Evolutionary conservation across 2,329 filamentous ascomycete genomes (phyloP).

Genomic region (Claviceps sp.): DNA sequence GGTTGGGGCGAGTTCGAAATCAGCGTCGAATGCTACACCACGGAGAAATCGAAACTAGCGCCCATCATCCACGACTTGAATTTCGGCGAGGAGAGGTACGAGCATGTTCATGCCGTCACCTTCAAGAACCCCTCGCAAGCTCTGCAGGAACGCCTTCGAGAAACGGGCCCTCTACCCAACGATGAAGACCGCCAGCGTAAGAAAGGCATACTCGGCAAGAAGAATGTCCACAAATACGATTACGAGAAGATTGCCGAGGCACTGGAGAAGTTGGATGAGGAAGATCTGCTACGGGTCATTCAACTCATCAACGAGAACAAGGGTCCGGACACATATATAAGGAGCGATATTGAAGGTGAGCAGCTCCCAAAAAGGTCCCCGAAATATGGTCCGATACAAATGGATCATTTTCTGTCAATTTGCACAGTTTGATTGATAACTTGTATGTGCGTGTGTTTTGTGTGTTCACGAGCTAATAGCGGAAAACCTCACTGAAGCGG

Average conservation of each 20-base stretch:
- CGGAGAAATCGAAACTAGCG: constrained; percentile 74
- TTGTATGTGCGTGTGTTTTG: constrained; percentile 9
- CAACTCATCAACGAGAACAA: constrained; percentile 99
- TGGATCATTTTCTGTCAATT: not conserved
- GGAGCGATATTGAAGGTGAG: constrained; percentile 92
- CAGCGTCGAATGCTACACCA: constrained; percentile 66
- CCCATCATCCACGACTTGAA: constrained; percentile 77
- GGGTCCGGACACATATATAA: constrained; percentile 82
- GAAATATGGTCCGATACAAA: not conserved
- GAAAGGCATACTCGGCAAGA: constrained; percentile 54
- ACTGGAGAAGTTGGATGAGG: constrained; percentile 77
- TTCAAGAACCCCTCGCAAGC: constrained; percentile 90
- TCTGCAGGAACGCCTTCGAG: constrained; percentile 65
- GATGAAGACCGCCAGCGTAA: constrained; percentile 52
- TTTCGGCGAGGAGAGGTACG: constrained; percentile 71
- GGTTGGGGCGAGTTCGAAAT: constrained; percentile 99
- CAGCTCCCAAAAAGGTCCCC: constrained; percentile 11
- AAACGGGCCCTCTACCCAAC: constrained; percentile 74
- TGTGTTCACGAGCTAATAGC: constrained; percentile 19
- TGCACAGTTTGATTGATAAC: constrained; percentile 15
- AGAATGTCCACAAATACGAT: constrained; percentile 62
- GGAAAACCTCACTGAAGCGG: constrained; percentile 41
- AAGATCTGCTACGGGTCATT: constrained; percentile 86
- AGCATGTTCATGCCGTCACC: constrained; percentile 63
- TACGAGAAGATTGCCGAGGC: constrained; percentile 96